Evolutionary conservation across 2,329 filamentous ascomycete genomes (phyloP).

Genomic region (Fusarium nelsonii): DNA sequence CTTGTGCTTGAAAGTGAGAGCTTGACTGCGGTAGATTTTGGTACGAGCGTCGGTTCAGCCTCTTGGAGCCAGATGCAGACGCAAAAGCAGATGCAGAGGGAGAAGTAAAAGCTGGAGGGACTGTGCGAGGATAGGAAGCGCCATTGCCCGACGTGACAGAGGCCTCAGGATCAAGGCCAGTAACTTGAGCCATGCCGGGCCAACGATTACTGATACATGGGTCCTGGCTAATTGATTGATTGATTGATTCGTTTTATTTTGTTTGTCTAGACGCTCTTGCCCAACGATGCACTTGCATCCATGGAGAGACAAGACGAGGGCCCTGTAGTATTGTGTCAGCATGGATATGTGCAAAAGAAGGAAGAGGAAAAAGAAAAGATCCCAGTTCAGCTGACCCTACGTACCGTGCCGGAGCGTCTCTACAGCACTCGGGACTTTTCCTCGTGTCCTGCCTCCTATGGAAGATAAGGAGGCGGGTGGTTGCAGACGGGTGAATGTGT

Average conservation of each 20-base stretch:
- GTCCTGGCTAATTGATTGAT: not conserved
- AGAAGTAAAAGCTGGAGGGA: constrained; percentile 23
- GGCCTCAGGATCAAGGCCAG: constrained; percentile 37
- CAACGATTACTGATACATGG: constrained; percentile 30
- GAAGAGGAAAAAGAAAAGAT: not conserved
- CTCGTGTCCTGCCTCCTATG: constrained; percentile 14
- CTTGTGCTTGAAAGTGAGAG: constrained; percentile 10
- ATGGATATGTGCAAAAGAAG: not conserved
- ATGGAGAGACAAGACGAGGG: constrained; percentile 42
- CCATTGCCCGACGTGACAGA: constrained; percentile 42
- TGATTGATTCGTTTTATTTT: not conserved
- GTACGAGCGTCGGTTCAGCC: constrained; percentile 14
- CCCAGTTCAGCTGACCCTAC: not conserved
- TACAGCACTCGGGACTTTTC: constrained; percentile 31
- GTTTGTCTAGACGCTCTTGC: constrained; percentile 28
- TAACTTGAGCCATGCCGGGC: constrained; percentile 46
- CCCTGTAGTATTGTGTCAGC: constrained; percentile 12
- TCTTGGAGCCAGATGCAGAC: constrained; percentile 11
- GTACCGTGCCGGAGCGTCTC: constrained; percentile 30
- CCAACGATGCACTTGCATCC: constrained; percentile 43
- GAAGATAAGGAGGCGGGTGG: constrained; percentile 15
- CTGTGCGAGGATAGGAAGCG: constrained; percentile 35
- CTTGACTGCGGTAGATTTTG: constrained; percentile 12
- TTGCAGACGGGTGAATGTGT: constrained; percentile 25
- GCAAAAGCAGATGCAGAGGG: constrained; percentile 8